phyloP scores from a whole-genome alignment of 306 rosid species.

The Vigna radiata region DNA sequence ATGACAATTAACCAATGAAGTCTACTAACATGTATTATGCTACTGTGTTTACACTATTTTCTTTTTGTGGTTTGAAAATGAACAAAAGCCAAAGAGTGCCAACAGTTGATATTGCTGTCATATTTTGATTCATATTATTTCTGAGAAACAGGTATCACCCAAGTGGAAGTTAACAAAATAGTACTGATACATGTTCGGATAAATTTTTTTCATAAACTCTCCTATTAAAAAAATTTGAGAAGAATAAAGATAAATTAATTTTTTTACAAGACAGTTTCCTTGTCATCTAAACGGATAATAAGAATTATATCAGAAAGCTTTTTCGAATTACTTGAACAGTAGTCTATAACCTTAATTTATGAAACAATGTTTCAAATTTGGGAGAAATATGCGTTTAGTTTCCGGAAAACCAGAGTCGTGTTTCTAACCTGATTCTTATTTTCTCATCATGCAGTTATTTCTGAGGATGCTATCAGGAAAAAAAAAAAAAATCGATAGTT shows the following conservation, averaged over 20 bases:
- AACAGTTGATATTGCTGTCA: background rate
- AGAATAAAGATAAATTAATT: too few species aligned
- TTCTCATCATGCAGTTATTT: background rate
- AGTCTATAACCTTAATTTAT: background rate
- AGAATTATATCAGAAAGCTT: background rate
- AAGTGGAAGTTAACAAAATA: background rate
- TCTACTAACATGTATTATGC: background rate
- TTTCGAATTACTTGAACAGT: background rate
- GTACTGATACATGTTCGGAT: too few species aligned
- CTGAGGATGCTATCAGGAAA: background rate
- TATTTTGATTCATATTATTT: background rate
- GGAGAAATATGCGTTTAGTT: background rate
- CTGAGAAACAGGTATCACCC: background rate
- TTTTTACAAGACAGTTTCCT: background rate
- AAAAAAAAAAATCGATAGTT: background rate
- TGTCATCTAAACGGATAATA: background rate
- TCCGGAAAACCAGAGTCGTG: slow-evolving; percentile 31
- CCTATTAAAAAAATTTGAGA: too few species aligned
- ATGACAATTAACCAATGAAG: background rate
- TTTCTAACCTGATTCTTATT: background rate
- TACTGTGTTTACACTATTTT: background rate
- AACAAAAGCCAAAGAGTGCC: background rate
- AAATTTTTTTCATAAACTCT: too few species aligned
- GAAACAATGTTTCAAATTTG: background rate
- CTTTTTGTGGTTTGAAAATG: background rate